Conservation (phyloP, 2,329 filamentous ascomycete species). For the Aspergillus udagawae region DNA sequence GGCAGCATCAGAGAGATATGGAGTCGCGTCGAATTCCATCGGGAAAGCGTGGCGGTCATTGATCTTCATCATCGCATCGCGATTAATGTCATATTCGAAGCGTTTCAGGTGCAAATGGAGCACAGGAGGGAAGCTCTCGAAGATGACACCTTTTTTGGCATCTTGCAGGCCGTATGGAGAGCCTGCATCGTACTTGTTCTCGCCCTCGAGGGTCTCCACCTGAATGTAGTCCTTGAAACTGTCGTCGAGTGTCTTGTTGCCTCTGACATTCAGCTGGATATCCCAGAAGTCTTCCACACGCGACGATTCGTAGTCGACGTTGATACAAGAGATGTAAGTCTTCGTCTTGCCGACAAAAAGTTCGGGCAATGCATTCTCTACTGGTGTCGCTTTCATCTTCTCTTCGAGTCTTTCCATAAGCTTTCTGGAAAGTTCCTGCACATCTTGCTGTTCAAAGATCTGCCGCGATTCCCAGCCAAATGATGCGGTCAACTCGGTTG, state of each 20-base stretch:
- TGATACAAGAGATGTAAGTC: slow-evolving; percentile 97
- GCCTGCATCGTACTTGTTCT: slow-evolving; percentile 95
- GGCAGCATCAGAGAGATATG: slow-evolving; percentile 80
- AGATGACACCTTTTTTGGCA: slow-evolving; percentile 96
- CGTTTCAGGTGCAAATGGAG: slow-evolving; percentile 93
- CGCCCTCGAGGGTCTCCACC: slow-evolving; percentile 93
- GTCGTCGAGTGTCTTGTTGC: slow-evolving; percentile 86
- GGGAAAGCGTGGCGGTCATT: slow-evolving; percentile 49
- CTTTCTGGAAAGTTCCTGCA: slow-evolving; percentile 93
- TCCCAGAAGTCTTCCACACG: slow-evolving; percentile 98
- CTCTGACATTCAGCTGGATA: slow-evolving; percentile 92
- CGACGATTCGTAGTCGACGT: slow-evolving; percentile 95
- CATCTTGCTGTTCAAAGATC: slow-evolving; percentile 98
- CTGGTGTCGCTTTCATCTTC: slow-evolving; percentile 94
- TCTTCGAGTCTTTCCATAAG: slow-evolving; percentile 97
- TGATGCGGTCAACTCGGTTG: slow-evolving; percentile 88
- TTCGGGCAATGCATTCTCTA: slow-evolving; percentile 80
- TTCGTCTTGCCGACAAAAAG: slow-evolving; percentile 98
- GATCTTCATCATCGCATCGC: slow-evolving; percentile 98
- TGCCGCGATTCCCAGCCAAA: slow-evolving; percentile 98
- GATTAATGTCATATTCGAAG: slow-evolving; percentile 95
- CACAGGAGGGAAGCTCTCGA: slow-evolving; percentile 90
- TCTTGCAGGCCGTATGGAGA: slow-evolving; percentile 90
- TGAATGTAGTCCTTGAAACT: slow-evolving; percentile 96
- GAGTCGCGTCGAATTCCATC: slow-evolving; percentile 59